Base-by-base conservation (phyloP, 352 stramenopile species). In the Plasmopara muralis region DNA sequence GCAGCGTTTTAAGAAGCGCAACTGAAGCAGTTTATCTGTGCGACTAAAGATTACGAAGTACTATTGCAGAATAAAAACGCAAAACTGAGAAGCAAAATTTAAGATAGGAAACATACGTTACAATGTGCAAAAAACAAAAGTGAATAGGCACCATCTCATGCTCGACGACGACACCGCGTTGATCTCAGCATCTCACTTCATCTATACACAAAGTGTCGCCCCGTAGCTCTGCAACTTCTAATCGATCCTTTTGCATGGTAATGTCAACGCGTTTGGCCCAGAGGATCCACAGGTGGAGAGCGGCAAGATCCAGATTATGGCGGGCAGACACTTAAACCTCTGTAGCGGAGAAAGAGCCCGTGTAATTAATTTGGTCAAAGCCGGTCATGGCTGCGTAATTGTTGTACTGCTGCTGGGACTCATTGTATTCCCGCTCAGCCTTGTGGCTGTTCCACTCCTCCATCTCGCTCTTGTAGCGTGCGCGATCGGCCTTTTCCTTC, bases 391-490 rank as follows among this genome's bases (percentile, higher is more conserved):
- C 77, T 9, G 66, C 66, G 62, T 91, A 91, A 64, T 75, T 89
- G 49, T 56, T 79, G 59, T 85, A 91, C 59, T 91, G 83, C 60
- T 93, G 80, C 45, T 87, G 76, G 15, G 74, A 84, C 68, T 90
- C 83, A 44, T 78, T 81, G 48, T 86, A 90, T 53, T 91, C 83
- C 47, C 83, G 83, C 55, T 90, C 83, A 2, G 69, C 72, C 73
- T 90, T 89, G 55, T 68, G 72, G 60, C 72, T 85, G 76, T 94
- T 94, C 85, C 82, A 96, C 44, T 94, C 77, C 54, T 93, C 83
- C 74, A 97, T 97, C 55, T 96, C 88, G 46, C 78, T 78, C 61
- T 97, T 97, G 77, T 97, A 97, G 40, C 92, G 86, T 30, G 84
- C 86, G 16, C 91, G 83, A 58, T 97, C 88, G 47, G 70, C 68